phyloP scores from a whole-genome alignment of 2,329 filamentous ascomycete species.

The Teratosphaeria gauchensis region DNA sequence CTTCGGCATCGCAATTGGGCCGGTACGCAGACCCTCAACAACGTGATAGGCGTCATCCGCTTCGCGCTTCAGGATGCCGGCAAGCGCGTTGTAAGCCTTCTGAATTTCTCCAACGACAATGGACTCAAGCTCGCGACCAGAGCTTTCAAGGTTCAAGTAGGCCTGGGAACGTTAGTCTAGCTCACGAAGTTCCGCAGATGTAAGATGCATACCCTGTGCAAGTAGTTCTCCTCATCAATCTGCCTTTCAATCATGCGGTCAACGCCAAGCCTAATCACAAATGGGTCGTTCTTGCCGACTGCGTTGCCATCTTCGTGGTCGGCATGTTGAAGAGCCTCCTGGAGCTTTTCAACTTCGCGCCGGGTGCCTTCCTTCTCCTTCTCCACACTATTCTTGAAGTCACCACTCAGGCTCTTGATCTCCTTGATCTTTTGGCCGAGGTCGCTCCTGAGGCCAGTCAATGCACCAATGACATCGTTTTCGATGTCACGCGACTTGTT shows the following conservation, averaged over 20 bases:
- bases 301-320: constrained; percentile 63
- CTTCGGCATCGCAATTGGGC: constrained; percentile 86
- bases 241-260: constrained; percentile 87
- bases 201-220: constrained; percentile 61
- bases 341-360: constrained; percentile 67
- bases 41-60: constrained; percentile 70
- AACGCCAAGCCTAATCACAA: constrained; percentile 72
- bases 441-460: constrained; percentile 78
- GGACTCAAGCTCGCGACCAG: constrained; percentile 86
- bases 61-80: constrained; percentile 83
- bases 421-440: constrained; percentile 96
- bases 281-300: constrained; percentile 84
- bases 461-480: constrained; percentile 76
- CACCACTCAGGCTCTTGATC: constrained; percentile 84
- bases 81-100: constrained; percentile 92
- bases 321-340: constrained; percentile 68
- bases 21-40: constrained; percentile 70
- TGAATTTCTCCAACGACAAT: constrained; percentile 97
- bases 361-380: constrained; percentile 85
- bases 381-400: constrained; percentile 94
- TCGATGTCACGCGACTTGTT: constrained; percentile 88
- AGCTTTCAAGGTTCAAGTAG: constrained; percentile 87
- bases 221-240: constrained; percentile 92
- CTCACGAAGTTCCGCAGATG: neutral
- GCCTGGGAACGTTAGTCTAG: constrained; percentile 48